Percentiles rank a stretch among this genome's conserved stretches.
These are phyloP conservation scores for Erythrobasidium hasegawianum DNA, from an alignment of 1,284 basidiomycete genomes.

Conservation along the genomic window DNA sequence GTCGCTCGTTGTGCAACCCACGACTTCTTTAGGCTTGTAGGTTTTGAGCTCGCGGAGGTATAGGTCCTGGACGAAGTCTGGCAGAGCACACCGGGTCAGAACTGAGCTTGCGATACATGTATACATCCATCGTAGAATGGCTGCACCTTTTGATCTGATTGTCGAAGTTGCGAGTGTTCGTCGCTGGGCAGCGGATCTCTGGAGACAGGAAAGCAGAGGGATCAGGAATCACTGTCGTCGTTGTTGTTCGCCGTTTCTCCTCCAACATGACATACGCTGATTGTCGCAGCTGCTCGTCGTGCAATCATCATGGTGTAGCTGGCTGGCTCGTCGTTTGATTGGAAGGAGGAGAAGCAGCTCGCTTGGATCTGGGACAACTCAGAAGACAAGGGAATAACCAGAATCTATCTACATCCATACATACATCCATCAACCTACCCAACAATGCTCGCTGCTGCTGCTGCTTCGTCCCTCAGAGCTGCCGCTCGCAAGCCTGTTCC, in stretches of 20 bases:
- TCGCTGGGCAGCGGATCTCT: conserved; percentile 12
- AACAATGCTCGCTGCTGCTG: conserved; percentile 4
- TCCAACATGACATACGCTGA: conserved; percentile 6
- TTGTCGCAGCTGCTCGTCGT: conserved; percentile 9
- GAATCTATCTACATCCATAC: neutral
- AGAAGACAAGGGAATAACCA: neutral
- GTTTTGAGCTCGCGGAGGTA: conserved; percentile 53
- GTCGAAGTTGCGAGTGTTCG: conserved; percentile 7
- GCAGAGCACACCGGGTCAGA: neutral
- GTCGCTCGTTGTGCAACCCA: neutral
- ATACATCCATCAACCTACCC: neutral
- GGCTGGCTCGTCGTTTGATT: neutral
- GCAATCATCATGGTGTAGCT: conserved; percentile 21
- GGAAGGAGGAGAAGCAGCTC: neutral
- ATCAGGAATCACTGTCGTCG: neutral
- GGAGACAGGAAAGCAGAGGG: neutral
- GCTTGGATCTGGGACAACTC: neutral
- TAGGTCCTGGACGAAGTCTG: conserved; percentile 53
- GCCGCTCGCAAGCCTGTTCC: conserved; percentile 2
- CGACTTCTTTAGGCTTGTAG: conserved; percentile 51
- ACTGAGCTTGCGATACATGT: neutral
- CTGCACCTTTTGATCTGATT: conserved; percentile 10
- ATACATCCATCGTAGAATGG: neutral
- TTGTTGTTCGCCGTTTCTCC: neutral
- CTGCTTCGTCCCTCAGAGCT: neutral